Evolutionary conservation across 1,284 basidiomycete genomes (phyloP).

Genomic region (Coniferiporia weirii): DNA sequence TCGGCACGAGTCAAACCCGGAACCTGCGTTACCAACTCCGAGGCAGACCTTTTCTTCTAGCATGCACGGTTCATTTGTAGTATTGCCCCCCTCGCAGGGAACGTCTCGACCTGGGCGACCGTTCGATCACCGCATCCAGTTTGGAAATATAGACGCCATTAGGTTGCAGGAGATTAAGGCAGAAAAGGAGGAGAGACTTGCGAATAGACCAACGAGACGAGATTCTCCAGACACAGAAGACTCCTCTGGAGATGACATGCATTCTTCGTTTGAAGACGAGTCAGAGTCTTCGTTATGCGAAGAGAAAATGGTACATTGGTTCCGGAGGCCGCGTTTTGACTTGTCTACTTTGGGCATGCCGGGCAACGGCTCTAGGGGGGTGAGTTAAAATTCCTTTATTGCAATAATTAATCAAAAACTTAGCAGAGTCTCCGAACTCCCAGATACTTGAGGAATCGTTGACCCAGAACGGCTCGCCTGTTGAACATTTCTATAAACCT

Average conservation of each 20-base stretch:
- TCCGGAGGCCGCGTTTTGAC: not conserved
- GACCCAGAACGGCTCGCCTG: not conserved
- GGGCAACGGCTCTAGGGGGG: no score
- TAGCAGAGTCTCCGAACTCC: not conserved
- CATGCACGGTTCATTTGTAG: constrained; percentile 13
- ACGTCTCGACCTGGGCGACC: not conserved
- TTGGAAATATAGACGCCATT: constrained; percentile 7
- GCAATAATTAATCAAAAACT: not conserved
- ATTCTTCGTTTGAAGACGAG: not conserved
- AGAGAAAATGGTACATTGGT: not conserved
- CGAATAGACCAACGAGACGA: not conserved
- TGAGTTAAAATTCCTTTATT: no score
- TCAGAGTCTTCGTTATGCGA: not conserved
- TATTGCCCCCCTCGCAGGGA: constrained; percentile 2
- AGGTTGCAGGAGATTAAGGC: not conserved
- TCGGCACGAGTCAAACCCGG: not conserved
- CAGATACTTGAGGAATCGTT: not conserved
- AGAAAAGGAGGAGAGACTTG: not conserved
- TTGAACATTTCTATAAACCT: not conserved
- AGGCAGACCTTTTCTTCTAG: not conserved
- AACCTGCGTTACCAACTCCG: not conserved
- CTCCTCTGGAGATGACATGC: not conserved
- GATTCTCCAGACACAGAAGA: not conserved
- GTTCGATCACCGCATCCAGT: not conserved
- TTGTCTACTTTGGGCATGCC: not conserved